Percentiles rank a stretch among this genome's conserved stretches.
These are phyloP conservation scores for Xylariaceae sp. DNA, from an alignment of 2,329 filamentous ascomycete genomes.

Conservation along the genomic window DNA sequence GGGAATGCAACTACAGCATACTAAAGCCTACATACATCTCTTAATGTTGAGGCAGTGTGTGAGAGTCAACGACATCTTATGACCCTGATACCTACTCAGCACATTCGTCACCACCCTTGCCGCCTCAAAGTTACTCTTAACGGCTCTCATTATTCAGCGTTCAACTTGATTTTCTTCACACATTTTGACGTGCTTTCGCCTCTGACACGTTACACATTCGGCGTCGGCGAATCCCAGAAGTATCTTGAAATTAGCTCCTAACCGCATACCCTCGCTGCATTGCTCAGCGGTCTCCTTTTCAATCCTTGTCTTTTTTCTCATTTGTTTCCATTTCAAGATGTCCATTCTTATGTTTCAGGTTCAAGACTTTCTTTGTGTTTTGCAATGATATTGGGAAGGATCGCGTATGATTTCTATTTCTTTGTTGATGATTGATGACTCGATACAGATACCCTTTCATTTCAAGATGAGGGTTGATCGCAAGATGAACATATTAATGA, in stretches of 20 bases:
- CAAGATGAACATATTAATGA: constrained; percentile 27
- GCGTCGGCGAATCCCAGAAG: constrained; percentile 23
- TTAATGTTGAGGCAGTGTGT: neutral
- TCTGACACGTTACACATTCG: constrained; percentile 19
- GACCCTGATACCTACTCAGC: neutral
- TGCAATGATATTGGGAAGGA: neutral
- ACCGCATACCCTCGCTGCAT: constrained; percentile 32
- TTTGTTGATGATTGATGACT: constrained; percentile 31
- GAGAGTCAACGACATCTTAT: neutral
- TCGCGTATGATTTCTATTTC: constrained; percentile 18
- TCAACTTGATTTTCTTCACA: neutral
- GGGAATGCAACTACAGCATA: constrained; percentile 36
- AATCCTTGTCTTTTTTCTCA: constrained; percentile 8
- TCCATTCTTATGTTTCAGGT: neutral
- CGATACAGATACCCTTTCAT: constrained; percentile 33
- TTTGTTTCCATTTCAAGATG: neutral
- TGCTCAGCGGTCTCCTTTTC: constrained; percentile 11
- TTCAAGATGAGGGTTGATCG: constrained; percentile 32
- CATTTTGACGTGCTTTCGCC: constrained; percentile 14
- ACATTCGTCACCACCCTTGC: constrained; percentile 5
- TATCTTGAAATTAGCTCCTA: constrained; percentile 12
- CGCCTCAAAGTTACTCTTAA: neutral
- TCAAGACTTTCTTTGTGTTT: neutral
- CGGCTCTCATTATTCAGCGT: neutral
- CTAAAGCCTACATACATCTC: too few species aligned